Percentiles rank a stretch among this genome's conserved stretches.
These are phyloP conservation scores for Paecilomyces sp. DNA, from an alignment of 2,329 filamentous ascomycete genomes.

Conservation along the genomic window DNA sequence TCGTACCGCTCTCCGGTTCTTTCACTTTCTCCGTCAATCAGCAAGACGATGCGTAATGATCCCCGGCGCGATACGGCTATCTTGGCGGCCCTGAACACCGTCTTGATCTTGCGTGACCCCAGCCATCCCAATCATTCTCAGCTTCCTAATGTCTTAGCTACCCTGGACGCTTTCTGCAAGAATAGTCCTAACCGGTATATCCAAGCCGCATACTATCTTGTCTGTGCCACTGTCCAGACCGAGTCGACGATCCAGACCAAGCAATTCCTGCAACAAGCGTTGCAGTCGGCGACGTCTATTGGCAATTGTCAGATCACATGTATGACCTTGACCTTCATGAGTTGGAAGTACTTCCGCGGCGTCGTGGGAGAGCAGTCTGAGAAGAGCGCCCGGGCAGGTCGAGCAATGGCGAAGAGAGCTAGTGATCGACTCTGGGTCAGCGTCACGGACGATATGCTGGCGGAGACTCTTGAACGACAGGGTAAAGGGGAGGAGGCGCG, in stretches of 20 bases:
- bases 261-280: conserved; percentile 64
- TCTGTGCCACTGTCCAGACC: conserved; percentile 61
- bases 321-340: conserved; percentile 80
- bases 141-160: conserved; percentile 56
- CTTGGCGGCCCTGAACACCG: conserved; percentile 56
- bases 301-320: conserved; percentile 74
- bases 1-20: conserved; percentile 61
- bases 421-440: conserved; percentile 71
- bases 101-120: conserved; percentile 65
- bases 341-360: conserved; percentile 70
- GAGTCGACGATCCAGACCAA: conserved; percentile 71
- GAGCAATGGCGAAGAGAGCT: conserved; percentile 60
- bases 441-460: conserved; percentile 71
- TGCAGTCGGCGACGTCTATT: conserved; percentile 61
- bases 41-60: conserved; percentile 37
- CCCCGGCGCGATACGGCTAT: conserved; percentile 59
- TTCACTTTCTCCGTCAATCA: conserved; percentile 37
- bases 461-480: conserved; percentile 65
- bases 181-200: conserved; percentile 69
- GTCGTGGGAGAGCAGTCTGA: conserved; percentile 74
- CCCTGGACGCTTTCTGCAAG: conserved; percentile 60
- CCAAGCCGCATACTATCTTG: conserved; percentile 67
- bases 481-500: conserved; percentile 53
- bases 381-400: conserved; percentile 66
- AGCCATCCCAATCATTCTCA: conserved; percentile 50